Evolutionary conservation across 768 basidiomycete species (phyloP).

Genomic region (Phlebiopsis gigantea): DNA sequence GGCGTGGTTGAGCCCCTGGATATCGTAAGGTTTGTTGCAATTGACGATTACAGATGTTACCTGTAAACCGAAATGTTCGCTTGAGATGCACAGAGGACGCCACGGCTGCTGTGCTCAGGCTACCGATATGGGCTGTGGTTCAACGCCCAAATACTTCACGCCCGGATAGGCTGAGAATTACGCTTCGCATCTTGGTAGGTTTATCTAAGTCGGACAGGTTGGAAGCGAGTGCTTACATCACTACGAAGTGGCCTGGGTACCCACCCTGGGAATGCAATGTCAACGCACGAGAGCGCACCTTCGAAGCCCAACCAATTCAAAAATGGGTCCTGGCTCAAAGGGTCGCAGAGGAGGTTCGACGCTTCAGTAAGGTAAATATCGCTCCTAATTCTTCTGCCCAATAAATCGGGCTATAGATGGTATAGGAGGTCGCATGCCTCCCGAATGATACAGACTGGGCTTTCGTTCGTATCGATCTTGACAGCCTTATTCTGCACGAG

Average conservation of each 20-base stretch:
- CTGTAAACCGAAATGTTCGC: too few relatives aligned
- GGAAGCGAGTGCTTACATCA: too few relatives aligned
- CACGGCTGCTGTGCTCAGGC: not conserved
- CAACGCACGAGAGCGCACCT: slow-evolving; percentile 2
- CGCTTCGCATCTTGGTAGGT: too few relatives aligned
- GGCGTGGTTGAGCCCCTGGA: not conserved
- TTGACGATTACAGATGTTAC: too few relatives aligned
- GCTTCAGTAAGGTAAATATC: not conserved
- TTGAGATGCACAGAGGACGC: not conserved
- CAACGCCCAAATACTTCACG: too few relatives aligned
- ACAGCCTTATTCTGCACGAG: slow-evolving; percentile 14
- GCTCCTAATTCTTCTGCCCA: not conserved
- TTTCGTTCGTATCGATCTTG: slow-evolving; percentile 5
- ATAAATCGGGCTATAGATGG: not conserved
- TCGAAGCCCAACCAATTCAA: not conserved
- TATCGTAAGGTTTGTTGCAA: not conserved
- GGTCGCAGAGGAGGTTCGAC: not conserved
- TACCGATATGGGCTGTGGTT: too few relatives aligned
- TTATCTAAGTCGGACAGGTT: too few relatives aligned
- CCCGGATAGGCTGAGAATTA: too few relatives aligned
- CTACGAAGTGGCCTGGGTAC: slow-evolving; percentile 14
- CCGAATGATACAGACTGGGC: not conserved
- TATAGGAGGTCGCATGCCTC: not conserved
- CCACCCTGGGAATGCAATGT: not conserved
- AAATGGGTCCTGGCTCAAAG: not conserved